These are phyloP conservation scores for Solanum corneliomulleri DNA, from an alignment of 257 asterid genomes.

Conservation along the genomic window DNA sequence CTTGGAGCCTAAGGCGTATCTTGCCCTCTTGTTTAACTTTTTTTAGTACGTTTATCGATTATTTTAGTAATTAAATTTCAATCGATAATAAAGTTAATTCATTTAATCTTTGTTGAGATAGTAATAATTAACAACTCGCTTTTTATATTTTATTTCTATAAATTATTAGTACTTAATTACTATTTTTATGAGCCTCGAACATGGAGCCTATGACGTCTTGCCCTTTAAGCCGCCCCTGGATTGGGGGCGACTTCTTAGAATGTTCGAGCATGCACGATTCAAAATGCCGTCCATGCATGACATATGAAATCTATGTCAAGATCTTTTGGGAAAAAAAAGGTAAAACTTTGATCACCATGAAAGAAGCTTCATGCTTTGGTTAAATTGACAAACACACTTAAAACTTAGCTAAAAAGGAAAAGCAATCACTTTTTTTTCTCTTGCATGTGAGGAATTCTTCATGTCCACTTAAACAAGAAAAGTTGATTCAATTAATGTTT, in stretches of 20 bases:
- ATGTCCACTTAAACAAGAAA: not conserved
- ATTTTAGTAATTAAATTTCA: no score
- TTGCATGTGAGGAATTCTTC: not conserved
- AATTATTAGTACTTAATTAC: no score
- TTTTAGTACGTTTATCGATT: not conserved
- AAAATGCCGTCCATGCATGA: not conserved
- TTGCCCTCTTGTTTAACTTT: not conserved
- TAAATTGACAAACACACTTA: not conserved
- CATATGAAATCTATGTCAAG: not conserved
- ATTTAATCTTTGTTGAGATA: no score
- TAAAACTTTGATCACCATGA: not conserved
- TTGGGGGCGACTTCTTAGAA: not conserved
- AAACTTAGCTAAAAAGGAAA: not conserved
- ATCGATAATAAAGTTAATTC: no score
- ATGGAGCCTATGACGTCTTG: no score
- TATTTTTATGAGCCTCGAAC: no score
- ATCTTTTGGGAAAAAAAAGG: not conserved
- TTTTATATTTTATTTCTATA: no score
- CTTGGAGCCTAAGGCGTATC: not conserved
- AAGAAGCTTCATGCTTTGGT: not conserved
- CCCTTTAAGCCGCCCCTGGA: not conserved
- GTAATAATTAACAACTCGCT: no score
- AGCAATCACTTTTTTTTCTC: not conserved
- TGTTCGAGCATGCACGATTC: not conserved
- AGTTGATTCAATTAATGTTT: not conserved